phyloP scores from a whole-genome alignment of 2,329 filamentous ascomycete species.

The Diaporthe citriasiana region DNA sequence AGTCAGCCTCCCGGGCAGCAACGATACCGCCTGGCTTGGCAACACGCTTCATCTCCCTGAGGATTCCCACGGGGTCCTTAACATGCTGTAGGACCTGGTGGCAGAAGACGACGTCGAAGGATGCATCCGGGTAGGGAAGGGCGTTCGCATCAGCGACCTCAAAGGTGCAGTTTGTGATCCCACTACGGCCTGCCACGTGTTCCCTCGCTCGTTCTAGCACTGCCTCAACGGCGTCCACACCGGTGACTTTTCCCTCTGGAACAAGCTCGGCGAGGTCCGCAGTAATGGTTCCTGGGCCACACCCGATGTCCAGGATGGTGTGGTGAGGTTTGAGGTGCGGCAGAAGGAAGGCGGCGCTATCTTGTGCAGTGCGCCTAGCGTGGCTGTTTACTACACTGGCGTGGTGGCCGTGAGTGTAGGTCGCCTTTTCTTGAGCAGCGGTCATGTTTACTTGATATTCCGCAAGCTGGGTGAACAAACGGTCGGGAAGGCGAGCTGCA shows the following conservation, averaged over 20 bases:
- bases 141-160: constrained; percentile 54
- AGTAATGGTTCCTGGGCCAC: constrained; percentile 65
- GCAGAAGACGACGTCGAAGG: constrained; percentile 59
- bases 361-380: constrained; percentile 58
- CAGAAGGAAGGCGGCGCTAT: constrained; percentile 59
- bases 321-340: constrained; percentile 55
- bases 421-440: constrained; percentile 43
- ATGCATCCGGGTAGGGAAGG: constrained; percentile 56
- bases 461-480: no score
- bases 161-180: constrained; percentile 45
- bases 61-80: constrained; percentile 48
- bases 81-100: constrained; percentile 61
- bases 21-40: constrained; percentile 59
- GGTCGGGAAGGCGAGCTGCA: background rate
- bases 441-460: constrained; percentile 36
- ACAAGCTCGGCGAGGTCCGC: constrained; percentile 57
- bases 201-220: constrained; percentile 52
- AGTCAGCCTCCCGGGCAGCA: constrained; percentile 50
- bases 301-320: constrained; percentile 62
- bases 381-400: constrained; percentile 55
- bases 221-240: constrained; percentile 54
- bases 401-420: constrained; percentile 57
- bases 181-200: constrained; percentile 41
- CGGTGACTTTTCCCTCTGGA: constrained; percentile 55
- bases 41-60: constrained; percentile 59